Conservation (phyloP, 208 protist genomes). For the Acanthamoeba divionensis region DNA sequence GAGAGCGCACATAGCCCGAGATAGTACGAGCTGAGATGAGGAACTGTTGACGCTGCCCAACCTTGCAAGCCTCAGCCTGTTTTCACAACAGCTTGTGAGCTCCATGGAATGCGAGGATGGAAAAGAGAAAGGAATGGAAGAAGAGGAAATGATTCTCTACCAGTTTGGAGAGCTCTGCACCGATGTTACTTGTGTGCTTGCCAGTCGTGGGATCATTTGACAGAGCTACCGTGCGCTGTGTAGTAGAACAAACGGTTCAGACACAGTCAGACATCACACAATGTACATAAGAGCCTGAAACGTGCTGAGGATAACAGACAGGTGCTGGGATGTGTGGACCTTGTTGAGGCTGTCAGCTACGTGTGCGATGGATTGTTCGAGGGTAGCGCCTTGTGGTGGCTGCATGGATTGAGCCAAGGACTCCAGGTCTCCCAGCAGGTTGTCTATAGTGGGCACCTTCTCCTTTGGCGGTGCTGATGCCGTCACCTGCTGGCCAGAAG, state of each 20-base stretch:
- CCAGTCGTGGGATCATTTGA: neutral
- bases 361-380: neutral
- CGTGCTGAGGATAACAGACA: neutral
- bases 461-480: no score
- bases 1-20: neutral
- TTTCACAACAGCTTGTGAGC: no score
- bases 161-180: conserved; percentile 23
- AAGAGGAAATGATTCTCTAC: no score
- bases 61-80: conserved; percentile 49
- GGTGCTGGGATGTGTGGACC: neutral
- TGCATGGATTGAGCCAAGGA: neutral
- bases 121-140: no score
- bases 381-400: neutral
- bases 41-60: conserved; percentile 47
- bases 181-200: conserved; percentile 29
- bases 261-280: no score
- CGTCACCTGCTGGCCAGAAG: no score
- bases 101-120: no score
- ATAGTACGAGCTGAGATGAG: conserved; percentile 50
- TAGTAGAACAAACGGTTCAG: no score
- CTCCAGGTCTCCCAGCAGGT: conserved; percentile 24
- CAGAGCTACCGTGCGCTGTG: neutral
- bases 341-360: conserved; percentile 17
- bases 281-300: no score
- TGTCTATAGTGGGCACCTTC: neutral